Percentiles rank a stretch among this genome's conserved stretches.
Conservation (phyloP, 1,284 basidiomycete genomes). For the Ustilago esculenta region DNA sequence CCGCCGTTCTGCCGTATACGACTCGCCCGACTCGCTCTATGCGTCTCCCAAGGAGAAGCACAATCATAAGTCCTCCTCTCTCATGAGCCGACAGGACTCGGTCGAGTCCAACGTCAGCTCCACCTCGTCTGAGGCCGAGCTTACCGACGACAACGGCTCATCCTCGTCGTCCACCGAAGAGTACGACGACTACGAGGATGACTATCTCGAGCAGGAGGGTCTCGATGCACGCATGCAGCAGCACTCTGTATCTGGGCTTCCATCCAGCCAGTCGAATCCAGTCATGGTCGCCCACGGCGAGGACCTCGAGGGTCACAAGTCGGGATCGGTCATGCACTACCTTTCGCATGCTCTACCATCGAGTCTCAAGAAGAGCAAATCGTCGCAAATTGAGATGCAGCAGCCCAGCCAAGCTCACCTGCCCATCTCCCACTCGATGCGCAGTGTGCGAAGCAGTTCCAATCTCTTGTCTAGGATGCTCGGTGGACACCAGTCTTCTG, state of each 20-base stretch:
- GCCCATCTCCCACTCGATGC: conserved; percentile 42
- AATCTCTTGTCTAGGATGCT: conserved; percentile 59
- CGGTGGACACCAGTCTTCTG: conserved; percentile 43
- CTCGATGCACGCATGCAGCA: conserved; percentile 50
- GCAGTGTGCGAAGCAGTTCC: conserved; percentile 55
- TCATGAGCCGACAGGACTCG: conserved; percentile 57
- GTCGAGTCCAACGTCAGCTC: conserved; percentile 48
- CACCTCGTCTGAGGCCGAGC: conserved; percentile 60
- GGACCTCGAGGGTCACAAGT: conserved; percentile 40
- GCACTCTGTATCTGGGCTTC: conserved; percentile 32
- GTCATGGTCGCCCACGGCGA: conserved; percentile 37
- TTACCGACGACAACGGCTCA: conserved; percentile 65
- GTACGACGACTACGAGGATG: conserved; percentile 62
- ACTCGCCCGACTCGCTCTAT: conserved; percentile 39
- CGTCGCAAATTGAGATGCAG: conserved; percentile 49
- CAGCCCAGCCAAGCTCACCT: conserved; percentile 48
- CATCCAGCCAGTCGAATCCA: conserved; percentile 34
- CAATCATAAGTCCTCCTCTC: conserved; percentile 16
- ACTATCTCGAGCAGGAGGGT: conserved; percentile 54
- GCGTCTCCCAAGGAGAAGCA: conserved; percentile 34
- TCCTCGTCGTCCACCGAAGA: conserved; percentile 62
- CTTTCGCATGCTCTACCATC: conserved; percentile 54
- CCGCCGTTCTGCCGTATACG: conserved; percentile 34
- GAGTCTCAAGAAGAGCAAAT: conserved; percentile 53
- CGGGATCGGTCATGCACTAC: conserved; percentile 55